Evolutionary conservation across 306 rosid species (phyloP), one percentile per base, ranked within the genome.

Genomic region (Delonix regia): DNA sequence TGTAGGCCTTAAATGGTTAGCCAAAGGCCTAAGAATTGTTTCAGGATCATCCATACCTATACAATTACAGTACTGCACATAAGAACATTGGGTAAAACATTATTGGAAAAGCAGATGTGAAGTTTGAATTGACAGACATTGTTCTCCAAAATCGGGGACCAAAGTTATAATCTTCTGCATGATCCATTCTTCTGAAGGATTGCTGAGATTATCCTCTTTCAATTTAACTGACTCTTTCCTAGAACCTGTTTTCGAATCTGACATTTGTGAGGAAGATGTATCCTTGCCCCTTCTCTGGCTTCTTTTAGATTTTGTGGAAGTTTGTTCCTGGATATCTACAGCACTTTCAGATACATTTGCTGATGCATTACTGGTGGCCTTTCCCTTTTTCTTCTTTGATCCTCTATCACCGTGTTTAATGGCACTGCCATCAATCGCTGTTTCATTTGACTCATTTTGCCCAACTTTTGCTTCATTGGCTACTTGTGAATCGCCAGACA

Each of bases 151-250:
- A 81, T 95, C 98, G 78, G 98, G 90, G 76, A 89, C 78, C 76
- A 91, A 86, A 64, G 44, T 70, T 60, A 79, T 55, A 81, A 95
- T 87, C 90, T 91, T 95, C 84, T 89, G 91, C 85, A 87, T 86
- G 71, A 95, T 81, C 99, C 98, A 95, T 74, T 91, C 97, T 88
- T 93, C 96, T 27, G 98, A 90, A 71, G 99, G 99, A 79, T 77
- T 71, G 64, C 73, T 82, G 73, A 73, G 83, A 83, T 84, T 86
- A 34, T 87, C 95, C 80, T 91, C 98, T 79, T 88, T 93, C 68
- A 34, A 21, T 87, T 90, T 91, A 78, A 69, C 86, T 56, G 89
- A 76, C 77, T 89, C 96, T 83, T 88, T 93, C 86, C 83, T 95
- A 65, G 93, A 83, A 82, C 88, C 83, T 55, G 86, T 53, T 83